Conservation (phyloP, 2,329 filamentous ascomycete genomes). For the Alternaria sp. region DNA sequence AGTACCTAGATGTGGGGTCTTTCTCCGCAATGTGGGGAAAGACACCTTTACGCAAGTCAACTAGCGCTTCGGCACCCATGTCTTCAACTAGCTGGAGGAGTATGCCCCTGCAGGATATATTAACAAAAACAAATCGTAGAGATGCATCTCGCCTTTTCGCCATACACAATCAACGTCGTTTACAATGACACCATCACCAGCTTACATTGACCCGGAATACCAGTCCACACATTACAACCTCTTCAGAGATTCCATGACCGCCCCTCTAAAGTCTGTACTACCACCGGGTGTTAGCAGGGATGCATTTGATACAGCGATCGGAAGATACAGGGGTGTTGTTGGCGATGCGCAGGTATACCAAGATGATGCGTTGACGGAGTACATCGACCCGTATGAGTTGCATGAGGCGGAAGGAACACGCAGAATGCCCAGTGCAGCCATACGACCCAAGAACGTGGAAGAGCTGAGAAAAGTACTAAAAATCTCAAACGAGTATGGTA, state of each 20-base stretch:
- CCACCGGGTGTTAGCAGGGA: slow-evolving; percentile 53
- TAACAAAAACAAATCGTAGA: neutral
- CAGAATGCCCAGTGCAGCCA: slow-evolving; percentile 56
- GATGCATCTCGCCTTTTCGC: neutral
- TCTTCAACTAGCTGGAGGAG: neutral
- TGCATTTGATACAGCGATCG: slow-evolving; percentile 53
- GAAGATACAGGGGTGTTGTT: slow-evolving; percentile 47
- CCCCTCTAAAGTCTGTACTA: slow-evolving; percentile 50
- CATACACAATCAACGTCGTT: neutral
- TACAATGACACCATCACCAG: slow-evolving; percentile 25
- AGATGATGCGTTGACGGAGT: slow-evolving; percentile 54
- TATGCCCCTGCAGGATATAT: slow-evolving; percentile 11
- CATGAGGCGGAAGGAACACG: slow-evolving; percentile 52
- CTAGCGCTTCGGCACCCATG: slow-evolving; percentile 5
- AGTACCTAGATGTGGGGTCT: slow-evolving; percentile 27
- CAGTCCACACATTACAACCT: slow-evolving; percentile 55
- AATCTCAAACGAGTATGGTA: slow-evolving; percentile 37
- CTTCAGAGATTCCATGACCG: slow-evolving; percentile 54
- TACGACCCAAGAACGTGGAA: slow-evolving; percentile 47
- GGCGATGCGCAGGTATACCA: slow-evolving; percentile 54
- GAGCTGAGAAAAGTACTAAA: slow-evolving; percentile 36
- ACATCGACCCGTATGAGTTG: slow-evolving; percentile 60
- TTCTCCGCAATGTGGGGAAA: slow-evolving; percentile 31
- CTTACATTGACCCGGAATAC: slow-evolving; percentile 54
- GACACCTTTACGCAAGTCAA: neutral